Conservation (phyloP, 2,329 filamentous ascomycete genomes). For the Ampelomyces quisqualis region DNA sequence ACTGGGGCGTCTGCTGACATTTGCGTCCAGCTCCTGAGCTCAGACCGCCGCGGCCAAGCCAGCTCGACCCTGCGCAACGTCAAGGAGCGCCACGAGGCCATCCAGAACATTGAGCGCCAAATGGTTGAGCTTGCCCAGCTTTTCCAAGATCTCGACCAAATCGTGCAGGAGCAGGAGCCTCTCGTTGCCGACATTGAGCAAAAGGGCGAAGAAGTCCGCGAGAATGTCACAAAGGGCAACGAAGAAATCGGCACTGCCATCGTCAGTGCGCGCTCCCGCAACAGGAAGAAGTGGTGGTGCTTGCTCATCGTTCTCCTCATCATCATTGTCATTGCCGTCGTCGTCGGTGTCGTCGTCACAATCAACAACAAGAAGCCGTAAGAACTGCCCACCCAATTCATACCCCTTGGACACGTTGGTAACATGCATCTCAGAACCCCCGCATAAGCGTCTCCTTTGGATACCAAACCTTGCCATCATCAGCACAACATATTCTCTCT, state of each 20-base stretch:
- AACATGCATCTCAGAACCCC: slow-evolving; percentile 32
- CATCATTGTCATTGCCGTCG: slow-evolving; percentile 42
- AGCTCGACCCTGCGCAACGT: slow-evolving; percentile 77
- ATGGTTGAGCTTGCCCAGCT: slow-evolving; percentile 84
- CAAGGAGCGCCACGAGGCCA: slow-evolving; percentile 77
- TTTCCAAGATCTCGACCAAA: slow-evolving; percentile 84
- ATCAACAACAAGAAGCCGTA: slow-evolving; percentile 5
- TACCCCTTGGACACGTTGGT: slow-evolving; percentile 17
- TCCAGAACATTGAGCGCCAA: slow-evolving; percentile 88
- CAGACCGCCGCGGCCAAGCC: slow-evolving; percentile 77
- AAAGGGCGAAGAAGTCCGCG: slow-evolving; percentile 80
- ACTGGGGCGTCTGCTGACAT: slow-evolving; percentile 15
- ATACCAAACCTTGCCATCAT: not conserved
- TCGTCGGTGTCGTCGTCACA: slow-evolving; percentile 44
- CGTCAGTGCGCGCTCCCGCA: slow-evolving; percentile 64
- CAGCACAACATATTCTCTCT: slow-evolving; percentile 4
- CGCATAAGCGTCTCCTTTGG: slow-evolving; percentile 12
- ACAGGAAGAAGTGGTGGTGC: slow-evolving; percentile 97
- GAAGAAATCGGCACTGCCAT: slow-evolving; percentile 80
- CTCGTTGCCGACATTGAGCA: slow-evolving; percentile 79
- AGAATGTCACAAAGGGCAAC: slow-evolving; percentile 83
- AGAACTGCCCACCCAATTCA: slow-evolving; percentile 20
- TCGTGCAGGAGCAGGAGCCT: slow-evolving; percentile 84
- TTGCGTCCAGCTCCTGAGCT: slow-evolving; percentile 67
- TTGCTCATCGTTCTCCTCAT: slow-evolving; percentile 63